Evolutionary conservation across 1,284 basidiomycete species (phyloP).

Genomic region (Apiotrichum porosum): DNA sequence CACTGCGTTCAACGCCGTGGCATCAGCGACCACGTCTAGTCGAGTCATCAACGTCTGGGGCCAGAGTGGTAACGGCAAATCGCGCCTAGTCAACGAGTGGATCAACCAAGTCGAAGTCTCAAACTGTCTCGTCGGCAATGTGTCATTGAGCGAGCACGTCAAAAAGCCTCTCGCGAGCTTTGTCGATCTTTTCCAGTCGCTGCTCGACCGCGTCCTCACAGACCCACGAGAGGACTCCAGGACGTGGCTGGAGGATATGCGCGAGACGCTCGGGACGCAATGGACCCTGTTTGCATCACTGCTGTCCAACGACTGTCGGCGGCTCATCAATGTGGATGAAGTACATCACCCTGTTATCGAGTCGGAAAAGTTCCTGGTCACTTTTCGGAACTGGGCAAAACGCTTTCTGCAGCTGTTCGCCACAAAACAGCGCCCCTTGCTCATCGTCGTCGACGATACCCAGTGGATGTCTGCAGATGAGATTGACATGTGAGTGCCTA

Average conservation of each 20-base stretch:
- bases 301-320: constrained; percentile 26
- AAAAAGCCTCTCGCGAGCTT: constrained; percentile 36
- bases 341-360: constrained; percentile 12
- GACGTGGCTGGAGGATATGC: constrained; percentile 30
- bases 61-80: constrained; percentile 38
- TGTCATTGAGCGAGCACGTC: constrained; percentile 35
- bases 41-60: constrained; percentile 34
- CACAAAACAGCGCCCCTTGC: constrained; percentile 27
- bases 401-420: constrained; percentile 41
- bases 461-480: constrained; percentile 41
- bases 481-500: constrained; percentile 24
- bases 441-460: constrained; percentile 41
- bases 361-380: constrained; percentile 26
- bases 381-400: constrained; percentile 30
- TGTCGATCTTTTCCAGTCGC: constrained; percentile 36
- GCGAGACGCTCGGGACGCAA: constrained; percentile 22
- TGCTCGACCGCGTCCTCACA: constrained; percentile 37
- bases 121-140: constrained; percentile 27
- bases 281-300: constrained; percentile 32
- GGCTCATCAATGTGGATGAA: constrained; percentile 19
- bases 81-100: constrained; percentile 34
- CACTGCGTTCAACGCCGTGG: constrained; percentile 14
- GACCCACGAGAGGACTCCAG: constrained; percentile 35
- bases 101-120: constrained; percentile 15
- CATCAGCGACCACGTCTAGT: not conserved